phyloP scores from a whole-genome alignment of 805 yeast species.

The Saccharomycopsis lassenensis region DNA sequence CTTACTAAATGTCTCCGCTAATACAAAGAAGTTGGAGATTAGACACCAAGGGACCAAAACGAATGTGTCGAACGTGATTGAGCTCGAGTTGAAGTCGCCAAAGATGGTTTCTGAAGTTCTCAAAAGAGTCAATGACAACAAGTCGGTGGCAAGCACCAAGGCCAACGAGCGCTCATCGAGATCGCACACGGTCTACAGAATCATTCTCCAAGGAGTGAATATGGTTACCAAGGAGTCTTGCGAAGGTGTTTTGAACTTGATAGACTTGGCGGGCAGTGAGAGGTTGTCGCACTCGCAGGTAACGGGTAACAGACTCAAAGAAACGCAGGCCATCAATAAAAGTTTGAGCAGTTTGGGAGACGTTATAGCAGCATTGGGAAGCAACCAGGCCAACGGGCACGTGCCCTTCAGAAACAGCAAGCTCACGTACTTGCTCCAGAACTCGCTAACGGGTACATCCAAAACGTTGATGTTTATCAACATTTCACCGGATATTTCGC shows the following conservation, averaged over 20 bases:
- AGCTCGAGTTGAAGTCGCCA: conserved; percentile 34
- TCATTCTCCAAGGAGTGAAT: conserved; percentile 49
- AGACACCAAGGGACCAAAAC: conserved; percentile 58
- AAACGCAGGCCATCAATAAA: conserved; percentile 82
- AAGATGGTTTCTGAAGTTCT: conserved; percentile 42
- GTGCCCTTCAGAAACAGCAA: conserved; percentile 93
- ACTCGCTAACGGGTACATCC: conserved; percentile 74
- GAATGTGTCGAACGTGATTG: conserved; percentile 46
- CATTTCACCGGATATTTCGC: conserved; percentile 53
- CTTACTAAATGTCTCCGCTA: conserved; percentile 30
- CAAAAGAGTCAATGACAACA: conserved; percentile 41
- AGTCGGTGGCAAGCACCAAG: conserved; percentile 74
- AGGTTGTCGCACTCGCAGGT: conserved; percentile 66
- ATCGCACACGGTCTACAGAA: conserved; percentile 75
- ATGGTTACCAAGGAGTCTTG: conserved; percentile 34
- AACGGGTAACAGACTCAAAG: conserved; percentile 69
- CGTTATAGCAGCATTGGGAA: conserved; percentile 69
- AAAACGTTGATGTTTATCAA: conserved; percentile 93
- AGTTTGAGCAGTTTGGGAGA: conserved; percentile 84
- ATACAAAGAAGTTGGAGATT: conserved; percentile 45
- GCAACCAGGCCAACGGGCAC: conserved; percentile 37
- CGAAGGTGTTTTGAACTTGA: conserved; percentile 60
- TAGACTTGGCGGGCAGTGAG: conserved; percentile 94
- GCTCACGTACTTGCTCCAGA: conserved; percentile 73
- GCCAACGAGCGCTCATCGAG: conserved; percentile 82